Evolutionary conservation across 1,139 yeast species (phyloP).

Genomic region (Geotrichum klebahnii): DNA sequence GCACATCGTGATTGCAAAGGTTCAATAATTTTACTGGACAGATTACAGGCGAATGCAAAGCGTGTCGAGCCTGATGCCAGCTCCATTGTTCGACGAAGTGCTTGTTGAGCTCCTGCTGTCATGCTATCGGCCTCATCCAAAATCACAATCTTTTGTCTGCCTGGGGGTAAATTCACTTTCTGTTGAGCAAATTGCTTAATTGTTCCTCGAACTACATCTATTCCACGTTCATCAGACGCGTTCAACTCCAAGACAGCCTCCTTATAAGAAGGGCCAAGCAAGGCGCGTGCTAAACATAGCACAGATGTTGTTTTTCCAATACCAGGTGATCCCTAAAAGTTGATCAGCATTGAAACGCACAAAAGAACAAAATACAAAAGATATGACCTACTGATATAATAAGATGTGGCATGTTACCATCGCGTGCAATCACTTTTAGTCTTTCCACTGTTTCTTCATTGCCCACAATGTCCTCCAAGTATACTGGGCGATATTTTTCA

Average conservation of each 20-base stretch:
- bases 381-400: constrained; percentile 54
- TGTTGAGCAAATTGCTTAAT: constrained; percentile 95
- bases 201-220: constrained; percentile 86
- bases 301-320: constrained; percentile 95
- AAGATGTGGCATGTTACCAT: constrained; percentile 96
- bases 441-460: constrained; percentile 86
- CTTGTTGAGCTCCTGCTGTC: constrained; percentile 98
- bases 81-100: constrained; percentile 95
- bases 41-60: constrained; percentile 96
- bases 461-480: constrained; percentile 82
- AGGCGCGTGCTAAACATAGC: constrained; percentile 81
- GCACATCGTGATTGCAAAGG: constrained; percentile 98
- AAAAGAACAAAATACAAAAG: background rate
- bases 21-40: constrained; percentile 88
- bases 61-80: constrained; percentile 89
- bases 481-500: constrained; percentile 85
- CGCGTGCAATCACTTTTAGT: constrained; percentile 74
- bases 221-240: constrained; percentile 96
- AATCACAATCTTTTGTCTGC: constrained; percentile 81
- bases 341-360: background rate
- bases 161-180: constrained; percentile 68
- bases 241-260: constrained; percentile 90
- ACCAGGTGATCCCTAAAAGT: constrained; percentile 72
- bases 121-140: constrained; percentile 96
- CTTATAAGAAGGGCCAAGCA: constrained; percentile 66